Evolutionary conservation across 2,329 filamentous ascomycete species (phyloP).

Genomic region (Verticillium longisporum): DNA sequence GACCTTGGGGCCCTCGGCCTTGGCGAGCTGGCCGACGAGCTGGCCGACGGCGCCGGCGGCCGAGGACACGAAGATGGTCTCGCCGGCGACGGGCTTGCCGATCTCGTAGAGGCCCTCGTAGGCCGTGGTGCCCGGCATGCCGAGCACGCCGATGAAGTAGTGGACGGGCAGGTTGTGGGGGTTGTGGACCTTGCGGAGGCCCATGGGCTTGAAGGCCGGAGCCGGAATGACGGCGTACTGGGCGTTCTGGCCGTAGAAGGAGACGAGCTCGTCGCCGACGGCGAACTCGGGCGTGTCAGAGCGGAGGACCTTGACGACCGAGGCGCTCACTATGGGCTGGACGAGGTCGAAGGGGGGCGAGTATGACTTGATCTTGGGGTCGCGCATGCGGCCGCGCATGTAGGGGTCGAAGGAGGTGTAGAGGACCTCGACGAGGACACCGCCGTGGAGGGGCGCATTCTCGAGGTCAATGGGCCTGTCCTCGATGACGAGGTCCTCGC

Average conservation of each 20-base stretch:
- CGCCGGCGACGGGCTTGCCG: slow-evolving; percentile 55
- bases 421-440: slow-evolving; percentile 62
- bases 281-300: slow-evolving; percentile 51
- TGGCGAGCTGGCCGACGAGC: slow-evolving; percentile 76
- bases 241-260: slow-evolving; percentile 47
- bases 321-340: slow-evolving; percentile 57
- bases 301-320: slow-evolving; percentile 64
- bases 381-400: slow-evolving; percentile 73
- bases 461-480: slow-evolving; percentile 59
- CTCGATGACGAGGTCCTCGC: slow-evolving; percentile 65
- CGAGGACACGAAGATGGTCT: slow-evolving; percentile 76
- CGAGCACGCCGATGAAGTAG: slow-evolving; percentile 65
- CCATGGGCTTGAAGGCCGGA: slow-evolving; percentile 2
- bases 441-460: slow-evolving; percentile 52
- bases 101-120: slow-evolving; percentile 64
- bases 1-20: slow-evolving; percentile 71
- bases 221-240: slow-evolving; percentile 48
- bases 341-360: slow-evolving; percentile 52
- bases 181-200: slow-evolving; percentile 48
- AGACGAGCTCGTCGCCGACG: slow-evolving; percentile 36
- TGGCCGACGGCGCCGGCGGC: slow-evolving; percentile 79
- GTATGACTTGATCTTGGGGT: slow-evolving; percentile 59
- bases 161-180: slow-evolving; percentile 58
- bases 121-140: slow-evolving; percentile 56
- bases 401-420: slow-evolving; percentile 81